Evolutionary conservation across 2,329 filamentous ascomycete genomes (phyloP).

Genomic region (Fusarium brevicatenulatum): DNA sequence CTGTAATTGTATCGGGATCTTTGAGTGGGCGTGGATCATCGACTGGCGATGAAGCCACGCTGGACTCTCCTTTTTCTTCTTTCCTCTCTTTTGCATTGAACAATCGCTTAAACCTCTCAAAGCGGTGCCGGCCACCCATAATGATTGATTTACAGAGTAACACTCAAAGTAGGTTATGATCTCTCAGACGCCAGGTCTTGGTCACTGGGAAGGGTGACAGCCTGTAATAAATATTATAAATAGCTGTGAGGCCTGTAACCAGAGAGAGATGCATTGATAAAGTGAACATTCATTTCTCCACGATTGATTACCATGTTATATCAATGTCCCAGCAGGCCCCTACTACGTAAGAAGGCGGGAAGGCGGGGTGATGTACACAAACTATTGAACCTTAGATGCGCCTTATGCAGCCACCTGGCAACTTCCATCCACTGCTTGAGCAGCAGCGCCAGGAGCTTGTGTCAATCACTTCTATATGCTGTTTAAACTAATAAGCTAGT

Average conservation of each 20-base stretch:
- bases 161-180: neutral
- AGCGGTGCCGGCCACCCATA: neutral
- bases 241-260: neutral
- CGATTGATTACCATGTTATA: neutral
- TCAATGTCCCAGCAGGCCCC: neutral
- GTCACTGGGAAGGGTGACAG: neutral
- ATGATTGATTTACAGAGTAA: neutral
- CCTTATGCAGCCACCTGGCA: neutral
- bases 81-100: neutral
- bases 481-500: neutral
- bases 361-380: neutral
- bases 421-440: neutral
- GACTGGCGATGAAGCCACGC: fast-evolving
- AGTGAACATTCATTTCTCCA: no score
- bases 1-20: no score
- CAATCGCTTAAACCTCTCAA: neutral
- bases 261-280: neutral
- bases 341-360: neutral
- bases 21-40: no score
- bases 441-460: neutral
- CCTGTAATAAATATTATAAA: neutral
- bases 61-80: neutral
- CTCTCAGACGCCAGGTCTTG: neutral
- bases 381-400: no score
- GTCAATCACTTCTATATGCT: neutral